Conservation (phyloP, 108 stramenopile genomes). For the Skeletonema marinoi region DNA sequence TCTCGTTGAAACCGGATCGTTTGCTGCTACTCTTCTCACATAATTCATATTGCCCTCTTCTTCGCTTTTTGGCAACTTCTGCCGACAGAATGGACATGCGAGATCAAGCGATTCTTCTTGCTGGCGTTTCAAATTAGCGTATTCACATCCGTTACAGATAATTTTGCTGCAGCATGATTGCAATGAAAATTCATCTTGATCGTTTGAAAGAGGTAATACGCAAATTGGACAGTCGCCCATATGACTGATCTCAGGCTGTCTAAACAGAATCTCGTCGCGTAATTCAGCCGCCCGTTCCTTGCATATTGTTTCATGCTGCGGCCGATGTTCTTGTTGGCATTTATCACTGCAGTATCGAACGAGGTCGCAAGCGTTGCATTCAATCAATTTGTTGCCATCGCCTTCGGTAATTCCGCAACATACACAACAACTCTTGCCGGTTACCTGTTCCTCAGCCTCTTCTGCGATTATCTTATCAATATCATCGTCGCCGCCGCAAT, state of each 20-base stretch:
- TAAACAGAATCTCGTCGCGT: neutral
- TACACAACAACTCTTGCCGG: too few relatives aligned
- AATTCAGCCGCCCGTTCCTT: neutral
- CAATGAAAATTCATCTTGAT: too few relatives aligned
- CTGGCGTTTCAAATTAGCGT: too few relatives aligned
- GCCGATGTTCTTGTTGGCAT: neutral
- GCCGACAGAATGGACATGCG: neutral
- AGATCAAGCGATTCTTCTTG: too few relatives aligned
- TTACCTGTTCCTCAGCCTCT: too few relatives aligned
- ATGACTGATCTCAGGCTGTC: neutral
- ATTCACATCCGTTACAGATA: too few relatives aligned
- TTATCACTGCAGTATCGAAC: constrained; percentile 2
- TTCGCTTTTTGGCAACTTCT: neutral
- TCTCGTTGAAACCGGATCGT: neutral
- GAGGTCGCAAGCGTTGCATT: neutral
- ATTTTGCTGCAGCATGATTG: too few relatives aligned
- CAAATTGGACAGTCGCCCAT: constrained; percentile 1
- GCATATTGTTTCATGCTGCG: neutral
- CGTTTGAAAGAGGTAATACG: neutral
- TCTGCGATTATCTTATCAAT: too few relatives aligned
- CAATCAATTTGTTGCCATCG: too few relatives aligned
- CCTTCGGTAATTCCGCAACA: too few relatives aligned
- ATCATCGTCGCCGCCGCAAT: too few relatives aligned
- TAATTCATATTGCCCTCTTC: neutral
- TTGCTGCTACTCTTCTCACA: neutral